phyloP scores from a whole-genome alignment of 1,284 basidiomycete genomes.

The Cryptococcus sp. region DNA sequence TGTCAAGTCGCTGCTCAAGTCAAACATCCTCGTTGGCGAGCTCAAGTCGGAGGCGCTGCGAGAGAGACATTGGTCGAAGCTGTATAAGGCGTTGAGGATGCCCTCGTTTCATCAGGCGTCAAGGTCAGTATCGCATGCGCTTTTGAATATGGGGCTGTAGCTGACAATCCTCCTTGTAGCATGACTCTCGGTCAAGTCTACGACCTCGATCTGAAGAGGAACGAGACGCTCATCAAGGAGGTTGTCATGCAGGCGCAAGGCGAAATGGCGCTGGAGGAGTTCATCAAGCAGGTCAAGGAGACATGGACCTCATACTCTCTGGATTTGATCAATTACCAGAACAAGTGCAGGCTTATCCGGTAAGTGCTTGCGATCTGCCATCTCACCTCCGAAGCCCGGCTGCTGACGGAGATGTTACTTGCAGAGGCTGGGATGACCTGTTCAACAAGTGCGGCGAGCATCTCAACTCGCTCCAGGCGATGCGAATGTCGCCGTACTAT shows the following conservation, averaged over 20 bases:
- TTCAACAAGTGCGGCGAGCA: constrained; percentile 97
- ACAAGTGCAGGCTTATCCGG: constrained; percentile 94
- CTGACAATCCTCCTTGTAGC: constrained; percentile 50
- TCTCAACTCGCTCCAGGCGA: constrained; percentile 88
- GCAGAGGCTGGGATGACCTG: constrained; percentile 93
- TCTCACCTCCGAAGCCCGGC: no score
- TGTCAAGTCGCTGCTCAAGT: constrained; percentile 79
- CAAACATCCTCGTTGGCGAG: constrained; percentile 83
- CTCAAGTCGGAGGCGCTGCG: constrained; percentile 96
- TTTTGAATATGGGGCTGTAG: constrained; percentile 22
- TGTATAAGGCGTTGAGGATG: constrained; percentile 85
- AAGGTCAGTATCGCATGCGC: constrained; percentile 36
- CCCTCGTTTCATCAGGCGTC: constrained; percentile 63
- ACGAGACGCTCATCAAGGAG: constrained; percentile 86
- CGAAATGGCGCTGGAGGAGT: constrained; percentile 94
- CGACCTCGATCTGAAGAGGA: constrained; percentile 91
- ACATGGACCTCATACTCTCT: constrained; percentile 94
- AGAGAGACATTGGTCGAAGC: constrained; percentile 96
- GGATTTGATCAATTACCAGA: constrained; percentile 97
- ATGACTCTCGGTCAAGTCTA: constrained; percentile 97
- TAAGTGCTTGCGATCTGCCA: constrained; percentile 39
- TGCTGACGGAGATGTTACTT: not conserved
- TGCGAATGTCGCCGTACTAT: constrained; percentile 97
- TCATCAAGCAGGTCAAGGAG: constrained; percentile 92
- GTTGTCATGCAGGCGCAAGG: constrained; percentile 97